These are phyloP conservation scores for Sesbania bispinosa DNA, from an alignment of 306 rosid species.

Conservation along the genomic window DNA sequence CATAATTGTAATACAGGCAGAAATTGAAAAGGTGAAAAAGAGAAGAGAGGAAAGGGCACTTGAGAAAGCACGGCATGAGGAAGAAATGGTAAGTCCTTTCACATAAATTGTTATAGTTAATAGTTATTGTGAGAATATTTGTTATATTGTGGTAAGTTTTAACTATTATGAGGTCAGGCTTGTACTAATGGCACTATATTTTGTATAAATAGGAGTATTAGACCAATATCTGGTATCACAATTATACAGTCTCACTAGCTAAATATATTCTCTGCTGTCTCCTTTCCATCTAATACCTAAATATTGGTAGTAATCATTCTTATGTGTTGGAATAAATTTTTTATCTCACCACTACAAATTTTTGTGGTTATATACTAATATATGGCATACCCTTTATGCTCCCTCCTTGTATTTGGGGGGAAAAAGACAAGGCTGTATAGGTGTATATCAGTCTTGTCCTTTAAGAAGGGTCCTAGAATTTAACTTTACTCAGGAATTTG, in stretches of 20 bases:
- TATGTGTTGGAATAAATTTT: constrained; percentile 10
- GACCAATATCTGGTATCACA: background rate
- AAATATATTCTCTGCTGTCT: background rate
- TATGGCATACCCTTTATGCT: background rate
- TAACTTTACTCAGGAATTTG: background rate
- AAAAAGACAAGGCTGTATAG: background rate
- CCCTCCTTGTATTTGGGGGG: background rate
- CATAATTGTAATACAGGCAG: constrained; percentile 62
- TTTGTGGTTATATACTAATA: constrained; percentile 1
- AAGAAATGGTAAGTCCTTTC: constrained; percentile 79
- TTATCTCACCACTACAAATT: background rate
- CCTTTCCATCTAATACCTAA: background rate
- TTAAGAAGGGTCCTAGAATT: background rate
- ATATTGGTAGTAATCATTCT: constrained; percentile 11
- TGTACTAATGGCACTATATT: background rate
- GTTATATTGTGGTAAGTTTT: background rate
- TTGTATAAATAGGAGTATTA: background rate
- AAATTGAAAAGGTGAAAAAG: constrained; percentile 94
- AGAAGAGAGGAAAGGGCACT: constrained; percentile 98
- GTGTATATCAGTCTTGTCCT: background rate
- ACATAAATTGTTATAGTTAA: background rate
- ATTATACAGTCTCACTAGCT: background rate
- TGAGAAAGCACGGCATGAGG: constrained; percentile 94
- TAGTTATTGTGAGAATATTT: background rate
- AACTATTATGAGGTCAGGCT: background rate